Evolutionary conservation across 2,329 filamentous ascomycete genomes (phyloP).

Genomic region (Paecilomyces variotii): DNA sequence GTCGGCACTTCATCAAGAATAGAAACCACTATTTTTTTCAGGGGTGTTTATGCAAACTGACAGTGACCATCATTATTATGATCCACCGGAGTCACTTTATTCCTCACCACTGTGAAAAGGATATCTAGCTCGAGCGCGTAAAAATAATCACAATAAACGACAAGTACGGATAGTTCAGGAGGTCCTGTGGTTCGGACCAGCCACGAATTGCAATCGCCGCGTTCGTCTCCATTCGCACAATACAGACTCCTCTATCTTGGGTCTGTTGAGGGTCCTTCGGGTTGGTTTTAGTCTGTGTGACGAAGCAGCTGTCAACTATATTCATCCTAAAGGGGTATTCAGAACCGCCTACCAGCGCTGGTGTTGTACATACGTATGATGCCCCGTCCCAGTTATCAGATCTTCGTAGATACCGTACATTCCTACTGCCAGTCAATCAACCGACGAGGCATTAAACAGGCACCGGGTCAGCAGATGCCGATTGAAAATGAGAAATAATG

Average conservation of each 20-base stretch:
- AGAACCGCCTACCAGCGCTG: not conserved
- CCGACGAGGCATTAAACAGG: not conserved
- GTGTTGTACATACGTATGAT: not conserved
- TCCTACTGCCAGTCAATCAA: not conserved
- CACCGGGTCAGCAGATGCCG: not conserved
- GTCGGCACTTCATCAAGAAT: not conserved
- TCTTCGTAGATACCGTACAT: not conserved
- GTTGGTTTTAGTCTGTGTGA: not conserved
- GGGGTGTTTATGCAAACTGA: not conserved
- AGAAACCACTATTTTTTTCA: not conserved
- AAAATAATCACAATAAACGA: not conserved
- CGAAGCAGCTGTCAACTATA: not conserved
- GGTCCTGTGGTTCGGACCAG: not conserved
- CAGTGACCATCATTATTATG: not conserved
- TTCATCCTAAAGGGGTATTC: not conserved
- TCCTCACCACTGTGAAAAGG: not conserved
- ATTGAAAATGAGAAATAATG: not conserved
- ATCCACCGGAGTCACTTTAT: not conserved
- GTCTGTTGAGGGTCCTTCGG: not conserved
- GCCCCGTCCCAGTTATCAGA: not conserved
- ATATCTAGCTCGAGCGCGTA: not conserved
- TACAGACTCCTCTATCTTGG: not conserved
- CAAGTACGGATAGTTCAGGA: not conserved
- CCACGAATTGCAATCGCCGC: not conserved
- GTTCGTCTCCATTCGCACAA: not conserved